These are phyloP conservation scores for Tuctoria greenei DNA, from an alignment of 176 grass and related monocot species.

Conservation along the genomic window DNA sequence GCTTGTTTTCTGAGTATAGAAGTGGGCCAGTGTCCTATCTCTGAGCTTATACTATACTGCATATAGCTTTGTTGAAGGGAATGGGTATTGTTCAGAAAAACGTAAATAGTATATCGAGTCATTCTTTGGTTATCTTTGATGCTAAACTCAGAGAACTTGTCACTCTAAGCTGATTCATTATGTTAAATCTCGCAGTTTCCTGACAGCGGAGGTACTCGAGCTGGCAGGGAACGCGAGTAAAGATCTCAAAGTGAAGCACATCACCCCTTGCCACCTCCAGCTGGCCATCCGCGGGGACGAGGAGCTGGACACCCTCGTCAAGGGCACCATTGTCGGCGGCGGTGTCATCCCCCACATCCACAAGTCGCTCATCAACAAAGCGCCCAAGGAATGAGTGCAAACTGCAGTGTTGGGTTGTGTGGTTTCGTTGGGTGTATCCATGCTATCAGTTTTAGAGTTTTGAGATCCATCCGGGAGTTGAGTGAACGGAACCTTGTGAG, in stretches of 20 bases:
- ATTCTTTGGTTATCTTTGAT: background rate
- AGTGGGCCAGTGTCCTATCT: too few species aligned
- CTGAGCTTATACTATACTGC: background rate
- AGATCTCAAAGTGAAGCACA: too few species aligned
- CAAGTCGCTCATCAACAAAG: too few species aligned
- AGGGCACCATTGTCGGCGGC: too few species aligned
- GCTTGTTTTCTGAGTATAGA: too few species aligned
- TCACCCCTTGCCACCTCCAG: too few species aligned
- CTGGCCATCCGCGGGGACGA: too few species aligned
- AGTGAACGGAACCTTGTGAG: background rate
- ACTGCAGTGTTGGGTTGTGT: too few species aligned
- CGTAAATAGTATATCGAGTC: background rate
- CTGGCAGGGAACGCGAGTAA: too few species aligned
- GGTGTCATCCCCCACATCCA: too few species aligned
- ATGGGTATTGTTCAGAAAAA: background rate
- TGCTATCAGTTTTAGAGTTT: conserved; percentile 4
- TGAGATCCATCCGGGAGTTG: background rate
- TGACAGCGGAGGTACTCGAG: too few species aligned
- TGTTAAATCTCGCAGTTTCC: conserved; percentile 47
- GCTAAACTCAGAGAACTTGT: background rate
- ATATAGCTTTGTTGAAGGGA: background rate
- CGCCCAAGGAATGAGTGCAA: conserved; percentile 39
- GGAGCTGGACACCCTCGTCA: too few species aligned
- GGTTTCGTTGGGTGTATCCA: background rate
- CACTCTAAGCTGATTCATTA: background rate